These are phyloP conservation scores for Teratosphaeriaceae sp. DNA, from an alignment of 2,329 filamentous ascomycete species.

Conservation along the genomic window DNA sequence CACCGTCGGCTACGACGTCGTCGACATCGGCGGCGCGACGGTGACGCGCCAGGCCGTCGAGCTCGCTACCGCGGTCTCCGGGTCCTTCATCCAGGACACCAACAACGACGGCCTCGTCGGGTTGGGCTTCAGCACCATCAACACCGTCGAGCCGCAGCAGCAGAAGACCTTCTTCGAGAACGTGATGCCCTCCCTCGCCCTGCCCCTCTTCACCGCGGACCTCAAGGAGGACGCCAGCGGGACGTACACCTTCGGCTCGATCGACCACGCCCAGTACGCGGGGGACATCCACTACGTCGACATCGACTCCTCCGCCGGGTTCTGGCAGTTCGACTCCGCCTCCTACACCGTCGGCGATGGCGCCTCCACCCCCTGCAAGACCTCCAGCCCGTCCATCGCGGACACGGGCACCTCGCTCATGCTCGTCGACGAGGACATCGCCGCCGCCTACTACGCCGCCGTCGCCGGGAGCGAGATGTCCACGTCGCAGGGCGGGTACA, in stretches of 20 bases:
- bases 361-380: slow-evolving; percentile 39
- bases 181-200: slow-evolving; percentile 51
- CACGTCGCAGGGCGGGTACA: slow-evolving; percentile 35
- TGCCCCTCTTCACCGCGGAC: slow-evolving; percentile 65
- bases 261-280: slow-evolving; percentile 57
- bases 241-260: slow-evolving; percentile 66
- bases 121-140: slow-evolving; percentile 59
- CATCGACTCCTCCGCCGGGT: slow-evolving; percentile 56
- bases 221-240: slow-evolving; percentile 52
- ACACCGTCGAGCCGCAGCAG: slow-evolving; percentile 54
- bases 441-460: slow-evolving; percentile 36
- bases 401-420: slow-evolving; percentile 58
- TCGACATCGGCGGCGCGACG: slow-evolving; percentile 59
- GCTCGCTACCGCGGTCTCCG: slow-evolving; percentile 54
- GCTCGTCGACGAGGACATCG: slow-evolving; percentile 49
- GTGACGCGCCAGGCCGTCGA: slow-evolving; percentile 60
- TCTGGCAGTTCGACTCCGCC: slow-evolving; percentile 60
- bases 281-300: slow-evolving; percentile 57
- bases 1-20: slow-evolving; percentile 59
- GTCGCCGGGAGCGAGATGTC: slow-evolving; percentile 34
- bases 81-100: slow-evolving; percentile 53
- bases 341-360: slow-evolving; percentile 49
- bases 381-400: slow-evolving; percentile 36
- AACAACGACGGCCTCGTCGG: slow-evolving; percentile 63
- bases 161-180: slow-evolving; percentile 73